phyloP scores from a whole-genome alignment of 2,329 filamentous ascomycete genomes.

The Teratosphaeria destructans region DNA sequence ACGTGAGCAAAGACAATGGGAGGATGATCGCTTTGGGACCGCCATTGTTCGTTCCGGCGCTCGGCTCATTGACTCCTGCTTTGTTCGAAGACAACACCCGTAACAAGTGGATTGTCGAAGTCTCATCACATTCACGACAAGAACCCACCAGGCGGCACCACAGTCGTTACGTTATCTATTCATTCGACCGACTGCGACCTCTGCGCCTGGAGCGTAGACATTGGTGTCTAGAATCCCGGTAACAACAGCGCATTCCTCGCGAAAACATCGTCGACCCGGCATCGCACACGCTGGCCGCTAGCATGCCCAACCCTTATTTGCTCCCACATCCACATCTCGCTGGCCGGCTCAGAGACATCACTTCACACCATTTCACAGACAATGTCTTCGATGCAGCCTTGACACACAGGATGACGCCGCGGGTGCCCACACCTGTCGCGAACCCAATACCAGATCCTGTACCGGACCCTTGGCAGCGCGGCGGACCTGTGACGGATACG shows the following conservation, averaged over 20 bases:
- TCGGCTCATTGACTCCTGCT: background rate
- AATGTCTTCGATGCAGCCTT: background rate
- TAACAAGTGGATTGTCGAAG: background rate
- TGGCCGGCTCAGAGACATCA: background rate
- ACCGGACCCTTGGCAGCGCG: background rate
- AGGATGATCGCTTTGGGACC: background rate
- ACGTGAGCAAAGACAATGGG: background rate
- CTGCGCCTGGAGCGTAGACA: background rate
- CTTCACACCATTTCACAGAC: background rate
- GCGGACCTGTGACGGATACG: slow-evolving; percentile 4
- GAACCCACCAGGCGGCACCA: background rate
- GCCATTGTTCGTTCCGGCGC: background rate
- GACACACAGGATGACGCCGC: background rate
- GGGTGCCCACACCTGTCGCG: background rate
- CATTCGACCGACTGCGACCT: background rate
- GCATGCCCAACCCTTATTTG: background rate
- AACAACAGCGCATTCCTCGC: background rate
- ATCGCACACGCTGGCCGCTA: background rate
- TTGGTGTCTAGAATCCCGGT: background rate
- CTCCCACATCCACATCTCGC: background rate
- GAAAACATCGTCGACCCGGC: background rate
- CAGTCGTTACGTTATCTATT: background rate
- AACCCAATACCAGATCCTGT: background rate
- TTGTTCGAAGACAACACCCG: background rate
- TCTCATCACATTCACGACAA: background rate